These are phyloP conservation scores for Psidium friedrichsthalianum DNA, from an alignment of 345 rosid species.

Conservation along the genomic window DNA sequence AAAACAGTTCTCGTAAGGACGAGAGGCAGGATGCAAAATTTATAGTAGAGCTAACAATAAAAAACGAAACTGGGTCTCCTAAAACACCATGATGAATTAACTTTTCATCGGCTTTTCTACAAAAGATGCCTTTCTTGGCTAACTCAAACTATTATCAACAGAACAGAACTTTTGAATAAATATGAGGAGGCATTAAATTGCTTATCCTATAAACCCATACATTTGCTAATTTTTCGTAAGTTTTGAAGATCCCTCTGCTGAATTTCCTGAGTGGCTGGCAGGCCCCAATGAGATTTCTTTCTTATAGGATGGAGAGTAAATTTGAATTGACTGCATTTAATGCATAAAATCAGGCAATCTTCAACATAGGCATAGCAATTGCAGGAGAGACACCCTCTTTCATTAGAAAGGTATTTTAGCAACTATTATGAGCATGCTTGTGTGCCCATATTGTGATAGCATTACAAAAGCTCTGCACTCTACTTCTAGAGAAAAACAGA, in stretches of 20 bases:
- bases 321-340: neutral
- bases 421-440: neutral
- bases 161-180: neutral
- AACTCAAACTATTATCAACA: neutral
- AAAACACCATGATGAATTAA: neutral
- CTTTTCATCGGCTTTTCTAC: neutral
- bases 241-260: neutral
- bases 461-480: neutral
- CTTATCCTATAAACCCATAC: neutral
- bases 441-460: neutral
- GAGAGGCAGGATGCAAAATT: neutral
- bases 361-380: neutral
- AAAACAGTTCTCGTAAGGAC: neutral
- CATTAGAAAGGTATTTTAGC: neutral
- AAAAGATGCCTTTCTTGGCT: neutral
- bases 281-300: neutral
- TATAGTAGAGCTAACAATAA: neutral
- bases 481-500: neutral
- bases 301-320: neutral
- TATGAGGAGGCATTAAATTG: neutral
- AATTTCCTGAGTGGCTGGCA: neutral
- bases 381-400: neutral
- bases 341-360: neutral
- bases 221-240: neutral
- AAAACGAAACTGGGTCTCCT: neutral